Conservation (phyloP, 768 basidiomycete species). For the Gelatoporia subvermispora region DNA sequence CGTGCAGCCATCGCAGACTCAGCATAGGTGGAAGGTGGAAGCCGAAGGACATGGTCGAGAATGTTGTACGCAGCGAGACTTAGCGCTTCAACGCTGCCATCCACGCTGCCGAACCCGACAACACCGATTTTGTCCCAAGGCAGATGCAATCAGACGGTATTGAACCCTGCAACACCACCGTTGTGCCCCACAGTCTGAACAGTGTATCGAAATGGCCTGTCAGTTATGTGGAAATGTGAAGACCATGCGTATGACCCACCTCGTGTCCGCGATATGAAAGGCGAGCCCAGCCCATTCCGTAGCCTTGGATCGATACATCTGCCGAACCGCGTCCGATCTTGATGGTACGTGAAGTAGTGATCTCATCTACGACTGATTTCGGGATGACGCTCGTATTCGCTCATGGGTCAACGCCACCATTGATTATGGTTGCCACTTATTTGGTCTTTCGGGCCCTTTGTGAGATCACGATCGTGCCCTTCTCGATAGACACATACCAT, state of each 20-base stretch:
- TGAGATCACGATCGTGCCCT: background rate
- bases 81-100: background rate
- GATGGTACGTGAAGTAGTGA: conserved; percentile 28
- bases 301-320: conserved; percentile 27
- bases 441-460: conserved; percentile 22
- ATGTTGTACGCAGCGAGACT: background rate
- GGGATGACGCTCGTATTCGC: conserved; percentile 31
- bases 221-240: background rate
- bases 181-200: conserved; percentile 30
- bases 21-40: background rate
- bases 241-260: conserved; percentile 18
- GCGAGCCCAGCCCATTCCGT: conserved; percentile 39
- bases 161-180: conserved; percentile 32
- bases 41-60: conserved; percentile 4
- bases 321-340: conserved; percentile 8
- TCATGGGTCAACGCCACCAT: conserved; percentile 24
- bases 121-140: conserved; percentile 33
- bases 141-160: conserved; percentile 26
- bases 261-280: conserved; percentile 36
- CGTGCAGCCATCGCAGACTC: background rate
- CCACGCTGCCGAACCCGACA: conserved; percentile 18
- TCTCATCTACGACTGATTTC: conserved; percentile 20
- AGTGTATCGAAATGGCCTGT: background rate
- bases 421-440: conserved; percentile 34
- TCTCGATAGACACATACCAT: conserved; percentile 28